These are phyloP conservation scores for Penicillium aurantiogriseum DNA, from an alignment of 2,329 filamentous ascomycete species.

Conservation along the genomic window DNA sequence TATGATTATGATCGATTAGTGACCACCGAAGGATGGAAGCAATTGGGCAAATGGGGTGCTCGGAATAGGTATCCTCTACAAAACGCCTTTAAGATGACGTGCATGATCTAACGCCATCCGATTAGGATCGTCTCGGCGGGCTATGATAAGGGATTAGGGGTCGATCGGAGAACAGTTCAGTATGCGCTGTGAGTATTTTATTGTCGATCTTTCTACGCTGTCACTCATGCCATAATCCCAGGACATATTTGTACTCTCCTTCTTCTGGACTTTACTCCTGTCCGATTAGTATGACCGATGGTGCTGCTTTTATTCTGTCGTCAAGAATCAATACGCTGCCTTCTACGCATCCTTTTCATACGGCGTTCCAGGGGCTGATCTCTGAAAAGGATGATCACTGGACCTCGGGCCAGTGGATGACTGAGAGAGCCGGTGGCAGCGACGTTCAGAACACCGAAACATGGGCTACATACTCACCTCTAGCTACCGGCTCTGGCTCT, in stretches of 20 bases:
- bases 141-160: not conserved
- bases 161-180: conserved; percentile 1
- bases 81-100: not conserved
- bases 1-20: conserved; percentile 58
- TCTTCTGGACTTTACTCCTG: conserved; percentile 63
- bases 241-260: conserved; percentile 57
- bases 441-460: conserved; percentile 39
- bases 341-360: conserved; percentile 24
- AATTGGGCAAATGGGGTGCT: conserved; percentile 36
- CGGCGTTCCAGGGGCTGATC: conserved; percentile 26
- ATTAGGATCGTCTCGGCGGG: not conserved
- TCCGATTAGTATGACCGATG: conserved; percentile 61
- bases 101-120: conserved; percentile 26
- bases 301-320: conserved; percentile 36
- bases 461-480: conserved; percentile 29
- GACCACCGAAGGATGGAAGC: conserved; percentile 64
- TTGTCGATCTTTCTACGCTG: not conserved
- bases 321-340: conserved; percentile 17
- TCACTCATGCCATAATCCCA: conserved; percentile 6
- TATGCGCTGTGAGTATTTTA: conserved; percentile 3
- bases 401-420: conserved; percentile 43
- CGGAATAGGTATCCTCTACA: conserved; percentile 28
- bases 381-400: conserved; percentile 32
- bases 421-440: conserved; percentile 37
- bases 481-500: not conserved